Evolutionary conservation across 2,329 filamentous ascomycete genomes (phyloP), one percentile per base, ranked within the genome.

Genomic region (Amphichorda felina): DNA sequence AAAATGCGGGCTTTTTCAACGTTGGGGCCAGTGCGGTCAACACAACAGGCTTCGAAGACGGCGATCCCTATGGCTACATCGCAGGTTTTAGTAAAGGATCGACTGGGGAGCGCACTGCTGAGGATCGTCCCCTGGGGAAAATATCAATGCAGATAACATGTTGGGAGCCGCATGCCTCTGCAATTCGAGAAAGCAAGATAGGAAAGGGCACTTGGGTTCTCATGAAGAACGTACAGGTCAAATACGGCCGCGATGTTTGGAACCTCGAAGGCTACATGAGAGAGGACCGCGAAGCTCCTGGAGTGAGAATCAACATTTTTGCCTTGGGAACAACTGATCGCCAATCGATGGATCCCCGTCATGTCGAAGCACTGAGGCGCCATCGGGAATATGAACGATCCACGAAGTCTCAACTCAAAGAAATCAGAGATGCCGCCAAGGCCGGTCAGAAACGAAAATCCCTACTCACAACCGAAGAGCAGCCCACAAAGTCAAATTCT

Each of bases 241-340:
- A 79, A 42, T 59, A 57, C 15, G 70, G 70, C 10, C 61, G 50
- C 33, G 64, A 67, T 32, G 61, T 53, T 18, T 50, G 54, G 4
- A 70, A 71, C 39, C 60, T 94, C 0, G 87, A 94, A 54, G 88
- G 82, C 2, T 73, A 64, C 36, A 54, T 94, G 16, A 76, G 80
- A 43, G 65, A 68, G 35, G 83, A 91, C 45, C 56, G 56, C 5
- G 45, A 46, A 2, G 42, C 47, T 8, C 61, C 25, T 8, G 41
- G 42, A 8, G 57, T 43, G 7, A 77, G 72, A 43, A 48, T 85
- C n/a, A 64, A 72, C 29, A 61, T 89, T n/a, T 56, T 57, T 9
- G 51, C 68, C 8, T 46, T 83, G 25, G 55, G 71, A 16, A 42
- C 41, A 1, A 55, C 54, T 8, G 55, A 65, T 22, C 45, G 49